phyloP scores from a whole-genome alignment of 2,329 filamentous ascomycete genomes.

The Trichoderma pleuroti region DNA sequence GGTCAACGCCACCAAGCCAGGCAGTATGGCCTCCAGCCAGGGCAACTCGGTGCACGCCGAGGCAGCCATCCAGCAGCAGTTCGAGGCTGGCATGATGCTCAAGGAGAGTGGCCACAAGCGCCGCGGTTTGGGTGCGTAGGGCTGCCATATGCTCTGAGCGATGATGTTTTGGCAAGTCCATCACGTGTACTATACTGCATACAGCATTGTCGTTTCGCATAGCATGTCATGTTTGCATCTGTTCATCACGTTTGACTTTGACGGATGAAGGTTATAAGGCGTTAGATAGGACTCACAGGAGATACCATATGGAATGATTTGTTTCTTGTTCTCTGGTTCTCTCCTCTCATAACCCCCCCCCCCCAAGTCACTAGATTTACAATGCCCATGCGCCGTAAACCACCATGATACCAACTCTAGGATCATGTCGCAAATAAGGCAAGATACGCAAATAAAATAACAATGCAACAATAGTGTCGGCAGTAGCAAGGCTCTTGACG shows the following conservation, averaged over 20 bases:
- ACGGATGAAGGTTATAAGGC: constrained; percentile 25
- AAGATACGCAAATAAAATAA: background rate
- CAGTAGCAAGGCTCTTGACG: background rate
- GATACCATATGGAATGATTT: constrained; percentile 22
- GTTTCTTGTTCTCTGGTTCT: background rate
- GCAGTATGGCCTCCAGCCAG: constrained; percentile 27
- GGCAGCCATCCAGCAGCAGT: constrained; percentile 55
- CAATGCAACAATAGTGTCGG: background rate
- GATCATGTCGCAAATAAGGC: background rate
- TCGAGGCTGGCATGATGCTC: constrained; percentile 53
- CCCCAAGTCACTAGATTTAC: constrained; percentile 8
- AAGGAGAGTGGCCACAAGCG: constrained; percentile 51
- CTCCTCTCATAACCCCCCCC: background rate
- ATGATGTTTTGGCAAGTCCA: background rate
- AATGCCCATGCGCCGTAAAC: constrained; percentile 30
- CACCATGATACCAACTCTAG: constrained; percentile 24
- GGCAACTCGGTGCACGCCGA: constrained; percentile 42
- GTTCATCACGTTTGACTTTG: constrained; percentile 10
- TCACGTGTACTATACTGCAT: constrained; percentile 2
- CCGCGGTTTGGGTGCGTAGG: constrained; percentile 51
- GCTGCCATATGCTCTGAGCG: background rate
- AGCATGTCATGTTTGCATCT: constrained; percentile 6
- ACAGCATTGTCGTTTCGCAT: constrained; percentile 13
- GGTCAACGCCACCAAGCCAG: constrained; percentile 25
- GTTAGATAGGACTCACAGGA: constrained; percentile 27